Base-by-base conservation (phyloP, 495 filamentous ascomycete species). In the Achaetomiella virescens region DNA sequence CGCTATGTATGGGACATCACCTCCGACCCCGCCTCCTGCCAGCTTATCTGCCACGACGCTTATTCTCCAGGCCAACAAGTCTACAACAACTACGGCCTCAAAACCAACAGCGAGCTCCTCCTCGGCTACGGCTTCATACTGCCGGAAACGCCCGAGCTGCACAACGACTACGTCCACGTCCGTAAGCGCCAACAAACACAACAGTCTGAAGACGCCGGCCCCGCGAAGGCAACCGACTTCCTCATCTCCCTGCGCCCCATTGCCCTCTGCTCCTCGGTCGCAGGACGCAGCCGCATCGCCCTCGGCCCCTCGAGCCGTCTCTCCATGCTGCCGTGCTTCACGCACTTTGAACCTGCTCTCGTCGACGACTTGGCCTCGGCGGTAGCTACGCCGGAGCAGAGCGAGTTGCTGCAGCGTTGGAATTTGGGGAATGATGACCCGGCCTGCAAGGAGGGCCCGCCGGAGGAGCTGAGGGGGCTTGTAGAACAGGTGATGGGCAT, bases 81-180 rank as follows among this genome's bases (percentile, higher is more conserved):
- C 18, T 82, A 67, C 66, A 82, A 82, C 61, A 79, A 76, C 61
- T 82, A 82, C 60, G 78, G 77, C 29, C 61, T 66, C 58, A 81
- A 80, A 62, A 77, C 74, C 2, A 79, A 79, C 54, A 74, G 64
- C 55, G 79, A 81, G 67, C 59, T 82, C 40, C 72, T 82, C 27
- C 63, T 81, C 17, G 76, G 68, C 0, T 82, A 82, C 58, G 77
- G 78, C 29, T 82, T 82, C 54, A 65, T 75, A 38, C 61, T 78
- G 11, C 71, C 70, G 11, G 66, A 69, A 40, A 63, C 66, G 0
- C 64, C 65, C 10, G 45, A 50, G 3, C 62, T 78, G 15, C 74
- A 79, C 54, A 78, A 79, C 59, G 76, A 78, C 55, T 79, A 79
- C 48, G 62, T 75, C 10, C 76, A 79, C 49, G 65, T 79, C 15